Evolutionary conservation across 441 rosid species (phyloP).

Genomic region (Aquilaria agallochum): DNA sequence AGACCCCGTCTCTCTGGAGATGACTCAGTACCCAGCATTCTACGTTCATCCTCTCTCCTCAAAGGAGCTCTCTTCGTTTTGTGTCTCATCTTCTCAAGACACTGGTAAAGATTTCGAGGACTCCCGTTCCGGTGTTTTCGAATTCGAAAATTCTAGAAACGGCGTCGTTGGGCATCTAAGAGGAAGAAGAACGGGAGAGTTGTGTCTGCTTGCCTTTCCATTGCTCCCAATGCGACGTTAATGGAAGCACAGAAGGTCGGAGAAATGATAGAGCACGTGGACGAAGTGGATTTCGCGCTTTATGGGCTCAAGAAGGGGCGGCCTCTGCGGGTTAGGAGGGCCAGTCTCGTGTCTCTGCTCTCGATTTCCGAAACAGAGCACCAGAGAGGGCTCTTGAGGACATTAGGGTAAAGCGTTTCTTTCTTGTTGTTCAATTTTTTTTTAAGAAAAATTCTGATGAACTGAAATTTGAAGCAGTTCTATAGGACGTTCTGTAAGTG

Average conservation of each 20-base stretch:
- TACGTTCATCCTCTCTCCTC: conserved; percentile 47
- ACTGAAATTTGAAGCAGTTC: conserved; percentile 3
- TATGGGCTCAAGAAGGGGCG: conserved; percentile 84
- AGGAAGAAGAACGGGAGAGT: conserved; percentile 27
- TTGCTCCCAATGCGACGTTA: conserved; percentile 54
- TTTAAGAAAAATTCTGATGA: not conserved
- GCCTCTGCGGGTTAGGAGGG: conserved; percentile 76
- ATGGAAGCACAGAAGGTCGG: conserved; percentile 98
- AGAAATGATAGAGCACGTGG: conserved; percentile 97
- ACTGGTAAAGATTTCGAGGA: conserved; percentile 12
- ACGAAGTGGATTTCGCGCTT: conserved; percentile 93
- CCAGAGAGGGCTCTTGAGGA: conserved; percentile 76
- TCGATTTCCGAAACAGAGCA: conserved; percentile 67
- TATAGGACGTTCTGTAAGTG: not conserved
- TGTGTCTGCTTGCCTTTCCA: conserved; percentile 18
- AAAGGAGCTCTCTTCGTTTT: conserved; percentile 71
- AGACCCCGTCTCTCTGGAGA: conserved; percentile 38
- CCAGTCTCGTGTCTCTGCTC: conserved; percentile 72
- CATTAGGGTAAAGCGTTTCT: conserved; percentile 42
- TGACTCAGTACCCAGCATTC: conserved; percentile 43
- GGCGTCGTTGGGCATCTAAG: conserved; percentile 34
- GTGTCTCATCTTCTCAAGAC: conserved; percentile 39
- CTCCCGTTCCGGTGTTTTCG: conserved; percentile 13
- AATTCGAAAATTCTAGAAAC: conserved; percentile 21
- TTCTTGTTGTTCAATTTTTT: conserved; percentile 13